A percentile compares a stretch with the other conserved stretches of the same genome.
phyloP scores from a whole-genome alignment of 768 basidiomycete genomes.

The Dentipellis sp. region DNA sequence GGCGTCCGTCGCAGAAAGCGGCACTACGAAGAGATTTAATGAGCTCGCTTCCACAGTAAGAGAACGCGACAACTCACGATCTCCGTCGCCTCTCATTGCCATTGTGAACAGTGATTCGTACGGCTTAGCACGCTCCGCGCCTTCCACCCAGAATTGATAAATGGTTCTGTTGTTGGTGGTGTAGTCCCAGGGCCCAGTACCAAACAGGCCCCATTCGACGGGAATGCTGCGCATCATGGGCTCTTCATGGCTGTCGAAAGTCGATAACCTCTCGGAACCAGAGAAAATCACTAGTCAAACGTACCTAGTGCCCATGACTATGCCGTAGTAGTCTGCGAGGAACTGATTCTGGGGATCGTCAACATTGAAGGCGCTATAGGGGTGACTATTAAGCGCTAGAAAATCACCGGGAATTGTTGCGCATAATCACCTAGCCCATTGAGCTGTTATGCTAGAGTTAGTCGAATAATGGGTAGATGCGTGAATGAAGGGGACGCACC shows the following conservation, averaged over 20 bases:
- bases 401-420: too few species aligned
- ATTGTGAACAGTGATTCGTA: constrained; percentile 59
- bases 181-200: constrained; percentile 56
- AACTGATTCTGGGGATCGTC: constrained; percentile 55
- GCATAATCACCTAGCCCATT: constrained; percentile 25
- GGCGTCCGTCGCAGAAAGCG: constrained; percentile 40
- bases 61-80: constrained; percentile 17
- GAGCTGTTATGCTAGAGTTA: constrained; percentile 11
- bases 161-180: constrained; percentile 43
- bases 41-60: not conserved
- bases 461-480: not conserved
- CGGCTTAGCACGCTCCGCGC: constrained; percentile 45
- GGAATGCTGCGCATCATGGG: constrained; percentile 70
- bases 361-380: constrained; percentile 35
- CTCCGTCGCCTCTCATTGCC: constrained; percentile 56
- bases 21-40: constrained; percentile 25
- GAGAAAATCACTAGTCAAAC: not conserved
- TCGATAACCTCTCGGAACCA: not conserved
- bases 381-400: too few species aligned
- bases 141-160: constrained; percentile 52
- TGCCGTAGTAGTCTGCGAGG: constrained; percentile 53
- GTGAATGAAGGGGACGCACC: constrained; percentile 13
- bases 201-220: constrained; percentile 51
- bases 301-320: constrained; percentile 64
- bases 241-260: constrained; percentile 46